phyloP scores from a whole-genome alignment of 2,329 filamentous ascomycete species.

The Stemphylium lycopersici region DNA sequence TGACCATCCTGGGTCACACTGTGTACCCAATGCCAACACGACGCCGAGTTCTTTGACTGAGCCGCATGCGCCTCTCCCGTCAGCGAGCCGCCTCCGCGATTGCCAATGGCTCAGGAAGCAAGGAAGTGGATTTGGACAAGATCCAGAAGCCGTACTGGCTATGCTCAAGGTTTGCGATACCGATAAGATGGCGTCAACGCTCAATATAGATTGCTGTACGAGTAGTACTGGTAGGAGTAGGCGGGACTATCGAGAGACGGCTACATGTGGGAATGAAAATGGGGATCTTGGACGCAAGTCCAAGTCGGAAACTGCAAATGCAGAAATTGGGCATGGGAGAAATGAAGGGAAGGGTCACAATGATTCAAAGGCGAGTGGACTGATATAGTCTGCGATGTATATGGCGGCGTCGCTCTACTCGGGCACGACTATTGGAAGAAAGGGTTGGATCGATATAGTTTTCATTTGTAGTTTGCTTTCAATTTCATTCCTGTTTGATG shows the following conservation, averaged over 20 bases:
- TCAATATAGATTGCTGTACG: background rate
- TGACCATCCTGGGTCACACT: too few species aligned
- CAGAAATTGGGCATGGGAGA: background rate
- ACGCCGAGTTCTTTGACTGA: background rate
- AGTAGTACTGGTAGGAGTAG: background rate
- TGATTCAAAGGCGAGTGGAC: background rate
- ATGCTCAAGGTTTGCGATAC: background rate
- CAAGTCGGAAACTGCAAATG: background rate
- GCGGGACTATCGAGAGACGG: background rate
- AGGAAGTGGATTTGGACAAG: conserved; percentile 23
- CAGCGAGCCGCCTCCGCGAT: conserved; percentile 18
- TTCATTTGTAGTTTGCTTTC: background rate
- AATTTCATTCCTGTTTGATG: background rate
- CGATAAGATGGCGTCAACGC: background rate
- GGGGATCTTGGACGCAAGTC: background rate
- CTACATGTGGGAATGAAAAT: background rate
- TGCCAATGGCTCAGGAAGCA: conserved; percentile 33
- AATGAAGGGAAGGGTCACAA: background rate
- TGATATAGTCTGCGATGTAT: background rate
- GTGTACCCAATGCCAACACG: background rate
- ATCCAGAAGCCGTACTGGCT: conserved; percentile 23
- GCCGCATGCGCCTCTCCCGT: background rate
- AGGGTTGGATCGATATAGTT: background rate
- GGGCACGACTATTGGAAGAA: too few species aligned
- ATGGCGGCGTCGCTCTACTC: too few species aligned